Evolutionary conservation across 129 eudicot genomes (phyloP).

Genomic region (Flaveria linearis): DNA sequence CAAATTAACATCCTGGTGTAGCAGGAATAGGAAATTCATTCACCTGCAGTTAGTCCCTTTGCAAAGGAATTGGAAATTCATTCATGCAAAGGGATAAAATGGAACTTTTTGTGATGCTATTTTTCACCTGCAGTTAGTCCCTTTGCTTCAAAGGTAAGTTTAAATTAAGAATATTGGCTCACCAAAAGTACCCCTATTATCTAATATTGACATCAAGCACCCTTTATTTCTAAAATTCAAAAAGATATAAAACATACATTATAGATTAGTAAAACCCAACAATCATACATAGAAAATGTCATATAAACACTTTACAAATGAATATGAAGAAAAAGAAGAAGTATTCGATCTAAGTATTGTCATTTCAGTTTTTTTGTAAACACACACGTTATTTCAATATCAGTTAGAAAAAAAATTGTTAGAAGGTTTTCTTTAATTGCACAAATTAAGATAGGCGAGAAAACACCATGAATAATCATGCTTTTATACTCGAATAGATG

Average conservation of each 20-base stretch:
- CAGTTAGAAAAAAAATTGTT: neutral
- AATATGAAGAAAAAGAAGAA: neutral
- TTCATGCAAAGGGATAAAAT: constrained; percentile 9
- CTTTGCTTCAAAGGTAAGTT: constrained; percentile 38
- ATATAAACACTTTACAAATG: constrained; percentile 16
- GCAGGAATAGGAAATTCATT: too few relatives aligned
- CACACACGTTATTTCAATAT: neutral
- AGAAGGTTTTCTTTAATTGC: neutral
- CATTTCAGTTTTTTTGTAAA: neutral
- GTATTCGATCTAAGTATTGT: neutral
- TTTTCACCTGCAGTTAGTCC: constrained; percentile 14
- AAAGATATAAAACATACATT: constrained; percentile 11
- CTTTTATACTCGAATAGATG: neutral
- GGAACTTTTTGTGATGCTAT: constrained; percentile 23
- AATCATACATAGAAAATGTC: constrained; percentile 1
- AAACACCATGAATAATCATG: neutral
- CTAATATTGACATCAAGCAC: constrained; percentile 24
- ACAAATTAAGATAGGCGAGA: neutral
- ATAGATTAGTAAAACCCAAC: constrained; percentile 9
- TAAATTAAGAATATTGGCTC: neutral
- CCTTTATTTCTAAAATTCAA: neutral
- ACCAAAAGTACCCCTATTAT: constrained; percentile 22
- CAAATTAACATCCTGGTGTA: too few relatives aligned
- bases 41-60: too few relatives aligned
- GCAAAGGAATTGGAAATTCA: neutral